Conservation (phyloP, 1,284 basidiomycete genomes). For the Trichosporon coremiiforme region DNA sequence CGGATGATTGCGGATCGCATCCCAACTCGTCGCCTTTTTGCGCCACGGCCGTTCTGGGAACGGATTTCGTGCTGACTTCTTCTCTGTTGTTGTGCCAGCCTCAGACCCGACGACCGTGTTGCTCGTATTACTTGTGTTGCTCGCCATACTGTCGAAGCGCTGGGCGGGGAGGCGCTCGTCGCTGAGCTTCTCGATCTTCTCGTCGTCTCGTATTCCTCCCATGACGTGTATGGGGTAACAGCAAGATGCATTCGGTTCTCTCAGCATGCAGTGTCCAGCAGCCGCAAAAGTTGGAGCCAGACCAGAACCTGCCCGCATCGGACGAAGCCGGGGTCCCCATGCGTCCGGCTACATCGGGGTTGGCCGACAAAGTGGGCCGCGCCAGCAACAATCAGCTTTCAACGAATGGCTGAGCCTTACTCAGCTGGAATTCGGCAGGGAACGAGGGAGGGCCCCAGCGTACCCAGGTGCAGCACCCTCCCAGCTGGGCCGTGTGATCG, state of each 20-base stretch:
- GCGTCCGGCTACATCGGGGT: neutral
- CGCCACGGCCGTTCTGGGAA: conserved; percentile 22
- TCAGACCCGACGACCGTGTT: neutral
- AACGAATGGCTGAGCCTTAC: no score
- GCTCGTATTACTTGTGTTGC: neutral
- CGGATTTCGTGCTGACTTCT: neutral
- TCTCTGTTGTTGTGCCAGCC: neutral
- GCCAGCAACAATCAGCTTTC: no score
- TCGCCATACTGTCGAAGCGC: conserved; percentile 2
- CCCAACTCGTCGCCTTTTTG: conserved; percentile 20
- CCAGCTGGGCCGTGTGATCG: neutral
- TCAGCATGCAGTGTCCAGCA: neutral
- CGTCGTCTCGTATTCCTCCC: neutral
- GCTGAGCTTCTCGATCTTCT: no score
- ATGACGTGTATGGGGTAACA: neutral
- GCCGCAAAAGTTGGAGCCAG: neutral
- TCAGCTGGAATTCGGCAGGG: no score
- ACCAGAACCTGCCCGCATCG: neutral
- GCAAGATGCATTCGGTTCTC: neutral
- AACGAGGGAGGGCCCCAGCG: neutral
- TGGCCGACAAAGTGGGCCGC: neutral
- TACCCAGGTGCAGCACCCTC: no score
- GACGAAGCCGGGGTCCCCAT: conserved; percentile 1
- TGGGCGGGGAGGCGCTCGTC: neutral
- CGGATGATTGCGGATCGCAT: neutral